Percentiles rank a stretch among this genome's conserved stretches.
These are phyloP conservation scores for Lecanosticta acicola DNA, from an alignment of 2,329 filamentous ascomycete species.

Conservation along the genomic window DNA sequence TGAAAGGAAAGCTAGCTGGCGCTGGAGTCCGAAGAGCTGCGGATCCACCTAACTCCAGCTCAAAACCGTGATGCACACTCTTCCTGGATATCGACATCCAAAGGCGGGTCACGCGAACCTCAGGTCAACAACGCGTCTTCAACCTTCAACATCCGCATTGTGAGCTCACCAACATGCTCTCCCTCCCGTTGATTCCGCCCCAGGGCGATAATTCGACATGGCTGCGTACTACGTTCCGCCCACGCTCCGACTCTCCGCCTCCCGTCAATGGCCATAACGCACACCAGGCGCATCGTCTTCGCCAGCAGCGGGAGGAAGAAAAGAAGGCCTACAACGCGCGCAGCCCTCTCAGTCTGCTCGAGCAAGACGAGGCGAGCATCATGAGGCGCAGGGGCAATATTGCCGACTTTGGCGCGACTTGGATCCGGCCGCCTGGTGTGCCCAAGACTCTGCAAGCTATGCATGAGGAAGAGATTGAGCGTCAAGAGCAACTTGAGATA, in stretches of 20 bases:
- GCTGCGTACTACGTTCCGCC: slow-evolving; percentile 22
- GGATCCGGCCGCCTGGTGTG: slow-evolving; percentile 85
- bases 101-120: not conserved
- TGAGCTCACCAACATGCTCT: slow-evolving; percentile 23
- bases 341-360: slow-evolving; percentile 62
- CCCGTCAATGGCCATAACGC: slow-evolving; percentile 18
- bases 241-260: slow-evolving; percentile 26
- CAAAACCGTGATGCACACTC: too few species aligned
- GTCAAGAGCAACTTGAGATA: slow-evolving; percentile 75
- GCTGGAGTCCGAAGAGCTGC: not conserved
- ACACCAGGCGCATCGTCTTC: slow-evolving; percentile 25
- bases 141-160: too few species aligned
- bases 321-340: slow-evolving; percentile 37
- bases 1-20: not conserved
- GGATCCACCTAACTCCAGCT: not conserved
- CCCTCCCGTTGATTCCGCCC: slow-evolving; percentile 31
- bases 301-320: slow-evolving; percentile 31
- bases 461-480: slow-evolving; percentile 82
- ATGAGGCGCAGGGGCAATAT: slow-evolving; percentile 74
- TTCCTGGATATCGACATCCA: too few species aligned
- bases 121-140: too few species aligned
- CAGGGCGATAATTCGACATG: slow-evolving; percentile 25
- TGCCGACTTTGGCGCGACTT: slow-evolving; percentile 77
- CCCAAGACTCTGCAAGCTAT: slow-evolving; percentile 84
- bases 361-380: slow-evolving; percentile 70